Evolutionary conservation across 2,329 filamentous ascomycete genomes (phyloP), one percentile per base, ranked within the genome.

Genomic region (Aureobasidium sp.): DNA sequence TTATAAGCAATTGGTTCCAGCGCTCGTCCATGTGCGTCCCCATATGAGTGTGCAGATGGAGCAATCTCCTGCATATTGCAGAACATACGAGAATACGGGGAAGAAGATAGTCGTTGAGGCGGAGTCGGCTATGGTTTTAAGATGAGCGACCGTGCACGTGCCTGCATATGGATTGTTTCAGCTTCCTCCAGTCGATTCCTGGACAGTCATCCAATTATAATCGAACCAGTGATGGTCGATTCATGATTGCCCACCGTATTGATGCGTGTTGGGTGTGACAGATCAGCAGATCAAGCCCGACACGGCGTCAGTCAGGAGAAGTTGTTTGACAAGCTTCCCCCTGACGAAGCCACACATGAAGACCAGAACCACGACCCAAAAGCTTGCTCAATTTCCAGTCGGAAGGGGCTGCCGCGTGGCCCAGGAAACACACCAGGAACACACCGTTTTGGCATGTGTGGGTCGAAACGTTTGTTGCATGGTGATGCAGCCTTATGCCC

Each of bases 341-440:
- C 37, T 36, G 37, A 42, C 21, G 51, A 27, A 42, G 51, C 36
- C 34, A 14, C 45, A 30, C 7, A 5, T 2, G 16, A 54, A 42
- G 25, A 42, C 27, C 27, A 30, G 44, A n/a, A 13, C 36, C 37
- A 54, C 51, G 51, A 54, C 51, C 44, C 51, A 73, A 21, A 62
- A 73, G 73, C 64, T 73, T 76, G 72, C 64, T 3, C 71, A 37
- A 64, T 59, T 41, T 41, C 34, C 32, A 14, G n/a, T 11, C 55
- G 55, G 55, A 21, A 59, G 32, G 36, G 42, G 21, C 55, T 59
- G 45, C 57, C 57, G 57, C 27, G 44, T 54, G 50, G 36, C n/a
- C 50, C 37, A 54, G 42, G 42, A 5, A 32, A 50, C 21, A 21
- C 50, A 36, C 42, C 55, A 59, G 34, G 54, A 44, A 58, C 41